These are phyloP conservation scores for Lactifluus volemus DNA, from an alignment of 768 basidiomycete genomes.

Conservation along the genomic window DNA sequence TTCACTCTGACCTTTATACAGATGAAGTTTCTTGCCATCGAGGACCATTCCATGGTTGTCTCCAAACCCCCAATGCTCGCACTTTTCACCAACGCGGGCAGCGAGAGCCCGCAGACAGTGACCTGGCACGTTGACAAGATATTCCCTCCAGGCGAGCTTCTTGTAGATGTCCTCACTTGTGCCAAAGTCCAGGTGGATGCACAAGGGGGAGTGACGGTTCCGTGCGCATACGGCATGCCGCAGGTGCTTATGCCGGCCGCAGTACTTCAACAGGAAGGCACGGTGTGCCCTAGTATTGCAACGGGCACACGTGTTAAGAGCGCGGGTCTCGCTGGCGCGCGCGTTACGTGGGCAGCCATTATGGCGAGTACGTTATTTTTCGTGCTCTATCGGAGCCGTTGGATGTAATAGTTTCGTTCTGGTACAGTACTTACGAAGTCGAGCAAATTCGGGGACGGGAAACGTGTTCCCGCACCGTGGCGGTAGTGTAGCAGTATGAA, in stretches of 20 bases:
- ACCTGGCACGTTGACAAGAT: constrained; percentile 38
- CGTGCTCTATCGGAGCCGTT: constrained; percentile 2
- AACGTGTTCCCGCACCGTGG: too few relatives aligned
- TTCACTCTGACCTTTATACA: constrained; percentile 19
- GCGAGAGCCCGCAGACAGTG: constrained; percentile 23
- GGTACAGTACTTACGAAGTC: neutral
- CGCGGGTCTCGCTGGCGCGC: neutral
- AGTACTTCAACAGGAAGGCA: constrained; percentile 23
- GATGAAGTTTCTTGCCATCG: constrained; percentile 39
- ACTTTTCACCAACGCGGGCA: constrained; percentile 48
- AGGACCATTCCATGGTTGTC: constrained; percentile 35
- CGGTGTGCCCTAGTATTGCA: constrained; percentile 19
- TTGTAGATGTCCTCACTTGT: constrained; percentile 51
- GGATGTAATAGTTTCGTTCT: neutral
- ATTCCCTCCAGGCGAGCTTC: constrained; percentile 32
- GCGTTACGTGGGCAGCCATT: constrained; percentile 11
- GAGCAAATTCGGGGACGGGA: neutral
- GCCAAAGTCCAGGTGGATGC: constrained; percentile 28
- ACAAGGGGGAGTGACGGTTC: constrained; percentile 35
- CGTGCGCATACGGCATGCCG: constrained; percentile 38
- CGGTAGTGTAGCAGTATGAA: too few relatives aligned
- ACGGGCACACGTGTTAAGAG: constrained; percentile 16
- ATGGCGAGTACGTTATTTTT: constrained; percentile 9
- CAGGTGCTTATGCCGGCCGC: constrained; percentile 31
- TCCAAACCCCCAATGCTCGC: constrained; percentile 50